A percentile compares a stretch with the other conserved stretches of the same genome.
Evolutionary conservation across 352 stramenopile genomes (phyloP).

Genomic region (Globisporangium cederbergense): DNA sequence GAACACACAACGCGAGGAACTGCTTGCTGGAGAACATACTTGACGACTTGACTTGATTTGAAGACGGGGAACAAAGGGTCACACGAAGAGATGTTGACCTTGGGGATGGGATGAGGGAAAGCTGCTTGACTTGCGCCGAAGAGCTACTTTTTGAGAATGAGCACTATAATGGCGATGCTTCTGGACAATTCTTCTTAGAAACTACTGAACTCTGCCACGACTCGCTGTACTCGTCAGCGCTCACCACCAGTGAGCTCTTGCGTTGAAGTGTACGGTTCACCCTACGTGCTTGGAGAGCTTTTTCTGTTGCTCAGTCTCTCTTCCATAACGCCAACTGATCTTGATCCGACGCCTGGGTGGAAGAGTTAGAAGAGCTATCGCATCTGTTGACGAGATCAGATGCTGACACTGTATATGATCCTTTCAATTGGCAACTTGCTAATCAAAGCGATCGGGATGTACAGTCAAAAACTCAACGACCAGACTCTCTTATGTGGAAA

Average conservation of each 20-base stretch:
- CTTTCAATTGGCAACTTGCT: not conserved
- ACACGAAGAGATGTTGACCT: not conserved
- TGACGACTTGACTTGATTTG: conserved; percentile 3
- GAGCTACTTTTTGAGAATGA: conserved; percentile 6
- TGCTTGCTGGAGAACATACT: conserved; percentile 9
- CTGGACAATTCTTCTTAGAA: not conserved
- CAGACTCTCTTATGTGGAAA: not conserved
- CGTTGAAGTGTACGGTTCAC: not conserved
- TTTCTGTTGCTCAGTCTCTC: not conserved
- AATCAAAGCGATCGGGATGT: not conserved
- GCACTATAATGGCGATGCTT: not conserved
- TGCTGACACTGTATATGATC: not conserved
- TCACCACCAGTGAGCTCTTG: not conserved
- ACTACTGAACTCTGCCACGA: not conserved
- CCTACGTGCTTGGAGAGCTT: not conserved
- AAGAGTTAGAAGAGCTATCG: not conserved
- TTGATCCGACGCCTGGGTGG: too few species aligned
- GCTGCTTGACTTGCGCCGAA: not conserved
- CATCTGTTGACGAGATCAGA: not conserved
- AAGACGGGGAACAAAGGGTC: not conserved
- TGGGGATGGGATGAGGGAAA: not conserved
- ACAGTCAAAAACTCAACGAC: not conserved
- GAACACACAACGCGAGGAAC: not conserved
- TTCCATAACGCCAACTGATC: not conserved
- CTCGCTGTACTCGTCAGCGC: not conserved